These are phyloP conservation scores for Pinus tabuliformis DNA, from an alignment of 75 land plant genomes.

Conservation along the genomic window DNA sequence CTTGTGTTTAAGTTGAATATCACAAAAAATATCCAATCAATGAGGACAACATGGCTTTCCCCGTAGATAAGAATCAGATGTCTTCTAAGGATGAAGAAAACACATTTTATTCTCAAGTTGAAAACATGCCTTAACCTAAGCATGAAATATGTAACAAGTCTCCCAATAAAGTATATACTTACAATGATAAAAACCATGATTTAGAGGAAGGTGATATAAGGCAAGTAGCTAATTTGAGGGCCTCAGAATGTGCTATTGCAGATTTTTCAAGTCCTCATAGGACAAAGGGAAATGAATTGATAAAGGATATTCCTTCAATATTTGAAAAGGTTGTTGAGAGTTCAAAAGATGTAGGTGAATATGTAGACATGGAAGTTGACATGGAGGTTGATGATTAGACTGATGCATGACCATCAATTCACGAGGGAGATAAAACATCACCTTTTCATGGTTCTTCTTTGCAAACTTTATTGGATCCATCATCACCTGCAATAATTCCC, in stretches of 20 bases:
- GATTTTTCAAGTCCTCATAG: not conserved
- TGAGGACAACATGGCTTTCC: too few relatives aligned
- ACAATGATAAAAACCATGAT: not conserved
- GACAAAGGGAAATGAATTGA: not conserved
- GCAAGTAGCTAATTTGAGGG: too few relatives aligned
- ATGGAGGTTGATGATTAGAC: slow-evolving; percentile 86
- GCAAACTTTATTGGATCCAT: not conserved
- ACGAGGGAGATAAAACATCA: slow-evolving; percentile 1
- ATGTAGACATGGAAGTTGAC: slow-evolving; percentile 95
- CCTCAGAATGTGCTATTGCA: not conserved
- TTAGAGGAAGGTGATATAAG: too few relatives aligned
- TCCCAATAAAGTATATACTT: too few relatives aligned
- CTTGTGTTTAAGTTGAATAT: too few relatives aligned
- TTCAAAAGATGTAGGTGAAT: slow-evolving; percentile 12
- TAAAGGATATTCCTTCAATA: not conserved
- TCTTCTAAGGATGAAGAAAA: too few relatives aligned
- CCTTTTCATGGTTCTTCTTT: not conserved
- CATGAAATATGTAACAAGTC: too few relatives aligned
- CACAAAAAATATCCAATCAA: too few relatives aligned
- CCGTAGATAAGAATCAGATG: too few relatives aligned
- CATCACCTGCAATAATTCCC: not conserved
- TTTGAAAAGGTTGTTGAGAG: slow-evolving; percentile 3
- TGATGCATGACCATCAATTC: slow-evolving; percentile 9
- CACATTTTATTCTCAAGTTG: too few relatives aligned
- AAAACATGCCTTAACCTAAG: too few relatives aligned